These are phyloP conservation scores for apple (Malus domestica) DNA, from an alignment of 306 rosid species.

Conservation along the genomic window DNA sequence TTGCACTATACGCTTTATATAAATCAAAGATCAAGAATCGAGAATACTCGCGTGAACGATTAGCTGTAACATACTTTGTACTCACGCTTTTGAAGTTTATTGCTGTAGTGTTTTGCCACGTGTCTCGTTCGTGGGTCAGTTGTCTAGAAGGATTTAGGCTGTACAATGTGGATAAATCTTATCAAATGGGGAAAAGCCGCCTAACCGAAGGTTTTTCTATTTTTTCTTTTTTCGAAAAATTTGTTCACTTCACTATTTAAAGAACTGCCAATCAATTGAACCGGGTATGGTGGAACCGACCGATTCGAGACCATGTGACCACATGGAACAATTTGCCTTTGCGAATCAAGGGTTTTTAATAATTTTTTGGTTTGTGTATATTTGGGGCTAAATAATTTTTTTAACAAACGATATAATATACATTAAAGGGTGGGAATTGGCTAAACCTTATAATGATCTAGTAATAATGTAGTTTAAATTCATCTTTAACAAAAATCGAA, in stretches of 20 bases:
- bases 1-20: neutral
- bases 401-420: no score
- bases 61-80: neutral
- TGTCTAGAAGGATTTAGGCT: neutral
- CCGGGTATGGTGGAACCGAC: constrained; percentile 57
- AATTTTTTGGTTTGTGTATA: neutral
- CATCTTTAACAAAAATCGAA: rapidly evolving
- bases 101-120: neutral
- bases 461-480: no score
- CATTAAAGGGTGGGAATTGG: rapidly evolving
- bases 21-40: neutral
- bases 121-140: neutral
- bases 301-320: constrained; percentile 61
- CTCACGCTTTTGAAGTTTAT: neutral
- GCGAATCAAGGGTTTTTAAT: constrained; percentile 4
- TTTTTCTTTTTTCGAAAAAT: neutral
- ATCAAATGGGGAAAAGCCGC: neutral
- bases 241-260: neutral
- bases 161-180: neutral
- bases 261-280: constrained; percentile 22
- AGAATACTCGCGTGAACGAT: rapidly evolving
- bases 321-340: constrained; percentile 59
- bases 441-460: no score
- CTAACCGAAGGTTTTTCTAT: neutral
- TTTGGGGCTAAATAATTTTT: neutral